Conservation (phyloP, 140 eudicot genomes). For the Anethum foeniculum region DNA sequence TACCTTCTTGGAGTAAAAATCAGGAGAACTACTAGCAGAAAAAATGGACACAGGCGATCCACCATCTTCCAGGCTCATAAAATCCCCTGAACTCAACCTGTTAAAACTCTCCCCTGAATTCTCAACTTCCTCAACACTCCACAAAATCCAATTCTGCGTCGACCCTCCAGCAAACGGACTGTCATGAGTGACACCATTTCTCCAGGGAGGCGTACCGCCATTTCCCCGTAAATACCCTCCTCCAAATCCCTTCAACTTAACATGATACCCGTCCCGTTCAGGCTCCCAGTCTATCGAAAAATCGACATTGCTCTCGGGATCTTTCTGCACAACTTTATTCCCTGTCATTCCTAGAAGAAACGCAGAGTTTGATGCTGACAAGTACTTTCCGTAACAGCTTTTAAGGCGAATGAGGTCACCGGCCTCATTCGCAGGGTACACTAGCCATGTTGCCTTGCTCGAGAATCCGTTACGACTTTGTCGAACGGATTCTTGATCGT, state of each 20-base stretch:
- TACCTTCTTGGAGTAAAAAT: conserved; percentile 9
- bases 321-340: conserved; percentile 46
- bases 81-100: conserved; percentile 36
- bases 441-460: conserved; percentile 43
- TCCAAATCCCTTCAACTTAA: conserved; percentile 41
- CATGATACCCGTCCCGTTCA: conserved; percentile 66
- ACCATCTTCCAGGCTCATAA: conserved; percentile 27
- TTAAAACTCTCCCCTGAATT: conserved; percentile 46
- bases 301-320: conserved; percentile 29
- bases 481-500: conserved; percentile 47
- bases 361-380: conserved; percentile 57
- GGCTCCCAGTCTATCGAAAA: conserved; percentile 66
- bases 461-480: conserved; percentile 52
- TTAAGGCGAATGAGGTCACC: conserved; percentile 37
- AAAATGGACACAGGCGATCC: conserved; percentile 31
- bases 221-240: conserved; percentile 67
- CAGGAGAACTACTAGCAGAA: conserved; percentile 26
- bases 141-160: conserved; percentile 42
- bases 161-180: conserved; percentile 38
- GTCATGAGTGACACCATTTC: conserved; percentile 74
- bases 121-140: conserved; percentile 62
- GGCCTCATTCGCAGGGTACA: conserved; percentile 32
- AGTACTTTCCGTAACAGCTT: conserved; percentile 46
- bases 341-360: conserved; percentile 76
- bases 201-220: conserved; percentile 93